These are phyloP conservation scores for Russula olivacea DNA, from an alignment of 768 basidiomycete genomes.

Conservation along the genomic window DNA sequence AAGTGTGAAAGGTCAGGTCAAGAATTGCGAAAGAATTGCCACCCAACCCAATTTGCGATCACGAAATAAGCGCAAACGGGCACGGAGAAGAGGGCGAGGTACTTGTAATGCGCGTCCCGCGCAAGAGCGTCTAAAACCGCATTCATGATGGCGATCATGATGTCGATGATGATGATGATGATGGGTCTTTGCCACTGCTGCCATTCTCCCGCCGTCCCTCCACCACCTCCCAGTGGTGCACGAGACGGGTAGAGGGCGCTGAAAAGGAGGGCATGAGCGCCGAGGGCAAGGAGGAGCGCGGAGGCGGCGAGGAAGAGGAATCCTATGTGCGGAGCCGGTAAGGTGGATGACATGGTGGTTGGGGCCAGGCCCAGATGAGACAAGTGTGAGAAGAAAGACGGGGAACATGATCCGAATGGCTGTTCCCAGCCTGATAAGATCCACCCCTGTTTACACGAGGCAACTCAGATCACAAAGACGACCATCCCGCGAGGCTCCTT, in stretches of 20 bases:
- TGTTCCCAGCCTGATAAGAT: constrained; percentile 5
- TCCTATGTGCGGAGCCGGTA: constrained; percentile 9
- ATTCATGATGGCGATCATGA: not conserved
- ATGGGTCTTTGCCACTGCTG: not conserved
- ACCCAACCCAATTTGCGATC: constrained; percentile 98
- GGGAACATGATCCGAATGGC: not conserved
- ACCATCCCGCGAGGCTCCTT: constrained; percentile 2
- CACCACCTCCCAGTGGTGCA: not conserved
- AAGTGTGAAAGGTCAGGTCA: constrained; percentile 32
- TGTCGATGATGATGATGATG: not conserved
- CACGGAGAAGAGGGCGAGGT: constrained; percentile 70
- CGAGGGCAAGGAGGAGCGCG: constrained; percentile 12
- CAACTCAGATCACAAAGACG: not conserved
- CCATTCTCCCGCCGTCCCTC: not conserved
- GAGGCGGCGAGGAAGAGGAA: constrained; percentile 17
- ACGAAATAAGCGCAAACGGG: constrained; percentile 84
- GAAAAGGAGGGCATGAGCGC: constrained; percentile 19
- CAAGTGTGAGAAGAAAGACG: not conserved
- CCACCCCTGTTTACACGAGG: constrained; percentile 8
- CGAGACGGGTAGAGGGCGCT: constrained; percentile 12
- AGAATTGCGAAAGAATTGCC: constrained; percentile 94
- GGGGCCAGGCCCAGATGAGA: not conserved
- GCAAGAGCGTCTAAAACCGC: constrained; percentile 57
- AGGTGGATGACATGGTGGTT: not conserved
- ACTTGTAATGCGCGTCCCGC: constrained; percentile 85